Base-by-base conservation (phyloP, 352 stramenopile species). In the Peronosclerospora sorghi region DNA sequence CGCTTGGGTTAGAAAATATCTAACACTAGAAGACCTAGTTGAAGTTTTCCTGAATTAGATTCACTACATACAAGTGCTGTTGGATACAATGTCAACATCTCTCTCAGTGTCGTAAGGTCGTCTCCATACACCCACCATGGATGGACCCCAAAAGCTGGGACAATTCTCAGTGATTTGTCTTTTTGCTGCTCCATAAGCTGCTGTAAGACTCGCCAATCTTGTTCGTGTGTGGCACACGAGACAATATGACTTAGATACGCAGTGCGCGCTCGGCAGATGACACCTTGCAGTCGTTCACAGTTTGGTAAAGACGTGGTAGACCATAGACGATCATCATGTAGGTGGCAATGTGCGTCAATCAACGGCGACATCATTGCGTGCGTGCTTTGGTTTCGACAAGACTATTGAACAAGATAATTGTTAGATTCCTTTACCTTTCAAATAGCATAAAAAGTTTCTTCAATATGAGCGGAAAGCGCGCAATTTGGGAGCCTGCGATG, bases 141-240 rank as follows among this genome's bases (percentile, higher is more conserved):
- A 62, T 91, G 78, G 0, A 91, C 37, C 0, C 78, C 78, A 49
- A 91, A 91, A 12, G 56, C 53, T 15, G 72, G 61, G 21, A 83
- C 40, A 30, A 87, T 68, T 3, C 45, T 41, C 8, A 73, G 18
- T 0, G 9, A 15, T 12, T 20, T 42, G 2, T 44, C 1, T 4
- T 23, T 20, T 7, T 49, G 43, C n/a, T 41, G 24, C 18, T 35
- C 20, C 17, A 81, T 35, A 2, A 84, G 45, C n/a, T 51, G 45
- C 40, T 85, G 66, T 13, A 86, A 56, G 27, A 57, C 37, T 0
- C 35, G 28, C 79, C 75, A 91, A 32, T 88, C 73, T 5, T 59
- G 45, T 37, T 80, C 62, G 36, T 72, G 67, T 34, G 73, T 88
- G 8, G 75, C 72, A 32, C 78, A 88, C 6, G 65, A 71, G 5